Conservation (phyloP, 116 monocot genomes). For the Papilionanthe hybrid region DNA sequence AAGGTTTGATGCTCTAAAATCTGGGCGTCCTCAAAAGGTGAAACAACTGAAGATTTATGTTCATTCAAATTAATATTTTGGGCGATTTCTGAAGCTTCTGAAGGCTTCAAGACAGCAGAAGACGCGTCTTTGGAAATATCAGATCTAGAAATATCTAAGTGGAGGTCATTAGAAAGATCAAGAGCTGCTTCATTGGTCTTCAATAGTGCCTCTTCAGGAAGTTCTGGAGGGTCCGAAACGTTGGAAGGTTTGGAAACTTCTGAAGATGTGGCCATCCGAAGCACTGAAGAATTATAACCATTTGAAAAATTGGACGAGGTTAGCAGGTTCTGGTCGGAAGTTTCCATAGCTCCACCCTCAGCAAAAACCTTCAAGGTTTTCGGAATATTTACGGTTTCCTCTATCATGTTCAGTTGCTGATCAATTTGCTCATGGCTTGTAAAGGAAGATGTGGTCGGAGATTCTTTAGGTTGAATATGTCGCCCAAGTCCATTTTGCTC, state of each 20-base stretch:
- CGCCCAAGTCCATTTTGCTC: not conserved
- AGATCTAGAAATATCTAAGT: no score
- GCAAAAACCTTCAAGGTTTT: not conserved
- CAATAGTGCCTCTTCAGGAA: not conserved
- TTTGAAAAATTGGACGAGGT: not conserved
- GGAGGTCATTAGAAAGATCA: not conserved
- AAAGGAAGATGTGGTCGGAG: constrained; percentile 3
- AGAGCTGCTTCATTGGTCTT: not conserved
- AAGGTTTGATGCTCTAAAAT: not conserved
- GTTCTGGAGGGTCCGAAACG: not conserved
- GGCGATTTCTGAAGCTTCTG: constrained; percentile 3
- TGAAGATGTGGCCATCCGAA: not conserved
- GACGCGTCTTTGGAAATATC: not conserved
- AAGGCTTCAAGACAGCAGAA: not conserved
- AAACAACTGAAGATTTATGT: not conserved
- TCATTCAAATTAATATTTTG: not conserved
- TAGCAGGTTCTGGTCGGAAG: not conserved
- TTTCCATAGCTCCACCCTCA: not conserved
- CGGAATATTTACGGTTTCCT: not conserved
- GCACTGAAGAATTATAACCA: not conserved
- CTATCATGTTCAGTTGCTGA: not conserved
- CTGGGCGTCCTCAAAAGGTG: not conserved
- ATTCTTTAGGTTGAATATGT: constrained; percentile 1
- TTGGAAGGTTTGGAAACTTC: not conserved
- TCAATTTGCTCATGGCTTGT: not conserved